Evolutionary conservation across 2,329 filamentous ascomycete genomes (phyloP).

Genomic region (Metarhizium album): DNA sequence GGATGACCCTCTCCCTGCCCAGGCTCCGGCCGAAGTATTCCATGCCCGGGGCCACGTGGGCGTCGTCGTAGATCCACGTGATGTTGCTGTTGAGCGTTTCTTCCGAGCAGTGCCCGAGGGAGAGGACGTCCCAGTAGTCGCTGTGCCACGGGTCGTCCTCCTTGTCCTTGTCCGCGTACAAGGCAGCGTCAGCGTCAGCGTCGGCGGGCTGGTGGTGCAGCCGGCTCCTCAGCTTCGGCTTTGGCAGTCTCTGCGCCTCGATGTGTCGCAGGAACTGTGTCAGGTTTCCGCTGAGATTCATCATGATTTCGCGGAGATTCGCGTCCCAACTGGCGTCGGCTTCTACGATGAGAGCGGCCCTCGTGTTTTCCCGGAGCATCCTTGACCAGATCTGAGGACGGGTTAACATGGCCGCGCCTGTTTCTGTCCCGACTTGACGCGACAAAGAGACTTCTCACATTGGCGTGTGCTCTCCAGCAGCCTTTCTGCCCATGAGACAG

Average conservation of each 20-base stretch:
- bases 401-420: too few relatives aligned
- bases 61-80: constrained; percentile 10
- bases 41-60: constrained; percentile 6
- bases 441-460: too few relatives aligned
- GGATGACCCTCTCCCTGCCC: constrained; percentile 14
- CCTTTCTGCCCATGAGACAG: too few relatives aligned
- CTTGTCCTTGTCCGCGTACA: background rate
- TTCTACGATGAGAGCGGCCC: too few relatives aligned
- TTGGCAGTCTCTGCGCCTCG: background rate
- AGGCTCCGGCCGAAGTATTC: constrained; percentile 12
- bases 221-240: background rate
- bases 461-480: too few relatives aligned
- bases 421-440: too few relatives aligned
- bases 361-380: too few relatives aligned
- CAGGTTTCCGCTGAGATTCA: constrained; percentile 9
- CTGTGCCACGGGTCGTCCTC: background rate
- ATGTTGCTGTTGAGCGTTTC: background rate
- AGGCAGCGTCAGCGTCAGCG: too few relatives aligned
- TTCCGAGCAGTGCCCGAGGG: constrained; percentile 1
- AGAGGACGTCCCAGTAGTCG: constrained; percentile 1
- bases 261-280: background rate
- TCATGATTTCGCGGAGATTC: constrained; percentile 16
- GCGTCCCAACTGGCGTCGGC: too few relatives aligned
- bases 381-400: too few relatives aligned
- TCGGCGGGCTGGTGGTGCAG: too few relatives aligned